Percentiles rank a stretch among this genome's conserved stretches.
Conservation (phyloP, 2,329 filamentous ascomycete genomes). For the Neofusicoccum sp. region DNA sequence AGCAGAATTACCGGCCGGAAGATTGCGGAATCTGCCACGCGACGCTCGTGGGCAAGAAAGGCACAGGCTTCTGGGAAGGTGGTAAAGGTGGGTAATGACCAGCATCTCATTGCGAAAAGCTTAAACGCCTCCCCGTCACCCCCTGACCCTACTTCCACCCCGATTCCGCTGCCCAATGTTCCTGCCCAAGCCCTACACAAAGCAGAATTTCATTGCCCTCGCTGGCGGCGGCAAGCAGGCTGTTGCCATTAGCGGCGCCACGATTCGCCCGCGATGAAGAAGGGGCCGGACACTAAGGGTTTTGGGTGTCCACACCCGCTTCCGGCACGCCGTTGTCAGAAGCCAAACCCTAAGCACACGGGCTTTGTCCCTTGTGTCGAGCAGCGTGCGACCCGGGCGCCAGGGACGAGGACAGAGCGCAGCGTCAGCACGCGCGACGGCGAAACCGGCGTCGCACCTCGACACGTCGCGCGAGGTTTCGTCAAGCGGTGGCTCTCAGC, state of each 20-base stretch:
- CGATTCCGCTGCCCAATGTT: neutral
- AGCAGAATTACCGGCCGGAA: conserved; percentile 78
- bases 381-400: conserved; percentile 2
- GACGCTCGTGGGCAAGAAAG: conserved; percentile 67
- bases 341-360: conserved; percentile 3
- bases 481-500: neutral
- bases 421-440: neutral
- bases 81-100: conserved; percentile 57
- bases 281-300: conserved; percentile 4
- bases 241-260: neutral
- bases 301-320: conserved; percentile 19
- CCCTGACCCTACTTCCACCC: neutral
- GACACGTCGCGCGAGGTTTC: neutral
- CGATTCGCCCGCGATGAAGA: neutral
- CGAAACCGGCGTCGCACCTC: neutral
- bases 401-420: neutral
- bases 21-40: conserved; percentile 74
- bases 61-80: conserved; percentile 81
- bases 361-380: neutral
- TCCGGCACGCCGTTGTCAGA: conserved; percentile 19
- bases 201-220: conserved; percentile 10
- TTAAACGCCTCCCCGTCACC: neutral
- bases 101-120: conserved; percentile 3
- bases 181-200: neutral
- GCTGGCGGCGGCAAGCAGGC: neutral